Percentiles rank a stretch among this genome's conserved stretches.
phyloP scores from a whole-genome alignment of 805 yeast species.

The Candida hungchunana region DNA sequence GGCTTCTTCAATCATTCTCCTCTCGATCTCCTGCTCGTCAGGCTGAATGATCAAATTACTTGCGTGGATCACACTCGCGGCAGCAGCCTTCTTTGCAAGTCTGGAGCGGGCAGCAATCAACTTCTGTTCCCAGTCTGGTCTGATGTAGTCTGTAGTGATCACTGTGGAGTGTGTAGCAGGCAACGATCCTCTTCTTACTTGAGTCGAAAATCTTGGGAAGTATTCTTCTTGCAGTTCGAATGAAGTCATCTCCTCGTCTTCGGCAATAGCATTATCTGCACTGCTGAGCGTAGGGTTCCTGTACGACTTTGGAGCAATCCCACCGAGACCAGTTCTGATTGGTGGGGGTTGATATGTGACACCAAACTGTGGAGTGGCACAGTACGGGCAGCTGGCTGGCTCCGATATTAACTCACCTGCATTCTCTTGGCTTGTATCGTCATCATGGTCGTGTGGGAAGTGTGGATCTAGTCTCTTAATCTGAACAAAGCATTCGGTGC shows the following conservation, averaged over 20 bases:
- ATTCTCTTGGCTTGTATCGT: slow-evolving; percentile 37
- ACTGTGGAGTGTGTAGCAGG: slow-evolving; percentile 69
- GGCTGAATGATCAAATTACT: slow-evolving; percentile 59
- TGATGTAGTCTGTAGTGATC: slow-evolving; percentile 71
- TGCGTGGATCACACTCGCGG: slow-evolving; percentile 92
- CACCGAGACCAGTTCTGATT: slow-evolving; percentile 53
- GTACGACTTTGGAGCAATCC: slow-evolving; percentile 46
- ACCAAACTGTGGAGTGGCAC: slow-evolving; percentile 85
- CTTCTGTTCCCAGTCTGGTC: slow-evolving; percentile 91
- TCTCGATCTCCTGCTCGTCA: slow-evolving; percentile 49
- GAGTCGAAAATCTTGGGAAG: slow-evolving; percentile 8
- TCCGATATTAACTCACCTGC: slow-evolving; percentile 73
- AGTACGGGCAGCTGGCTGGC: slow-evolving; percentile 88
- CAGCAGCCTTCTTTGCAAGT: slow-evolving; percentile 83
- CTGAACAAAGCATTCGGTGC: slow-evolving; percentile 96
- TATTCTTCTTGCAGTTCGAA: slow-evolving; percentile 18
- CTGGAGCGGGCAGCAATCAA: slow-evolving; percentile 68
- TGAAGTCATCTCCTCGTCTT: slow-evolving; percentile 14
- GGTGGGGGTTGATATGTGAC: slow-evolving; percentile 71
- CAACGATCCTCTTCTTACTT: slow-evolving; percentile 45
- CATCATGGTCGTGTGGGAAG: slow-evolving; percentile 80
- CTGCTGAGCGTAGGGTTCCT: slow-evolving; percentile 12
- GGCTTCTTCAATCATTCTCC: slow-evolving; percentile 82
- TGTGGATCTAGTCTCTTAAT: slow-evolving; percentile 90
- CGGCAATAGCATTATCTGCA: slow-evolving; percentile 14